A percentile compares a stretch with the other conserved stretches of the same genome.
Evolutionary conservation across 2,329 filamentous ascomycete species (phyloP).

Genomic region (Aspergillus clavatus): DNA sequence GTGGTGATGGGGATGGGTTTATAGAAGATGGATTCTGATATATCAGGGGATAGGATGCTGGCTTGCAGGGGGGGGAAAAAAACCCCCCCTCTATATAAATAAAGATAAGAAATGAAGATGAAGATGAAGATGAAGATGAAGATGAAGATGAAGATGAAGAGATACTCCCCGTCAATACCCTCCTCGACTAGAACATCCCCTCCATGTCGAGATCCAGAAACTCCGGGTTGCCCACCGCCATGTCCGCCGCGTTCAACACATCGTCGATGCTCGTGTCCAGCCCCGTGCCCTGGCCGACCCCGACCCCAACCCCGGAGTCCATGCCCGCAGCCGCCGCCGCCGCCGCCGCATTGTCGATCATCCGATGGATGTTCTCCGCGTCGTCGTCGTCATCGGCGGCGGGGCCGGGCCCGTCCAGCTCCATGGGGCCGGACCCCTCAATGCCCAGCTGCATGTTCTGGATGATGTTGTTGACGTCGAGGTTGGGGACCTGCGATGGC

Average conservation of each 20-base stretch:
- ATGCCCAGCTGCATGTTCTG: slow-evolving; percentile 39
- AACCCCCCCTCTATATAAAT: too few relatives aligned
- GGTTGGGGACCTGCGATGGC: slow-evolving; percentile 36
- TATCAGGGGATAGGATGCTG: too few relatives aligned
- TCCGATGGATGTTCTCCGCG: slow-evolving; percentile 34
- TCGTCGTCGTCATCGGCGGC: slow-evolving; percentile 19
- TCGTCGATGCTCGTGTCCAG: slow-evolving; percentile 41
- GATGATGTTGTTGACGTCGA: slow-evolving; percentile 42
- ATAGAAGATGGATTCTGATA: too few relatives aligned
- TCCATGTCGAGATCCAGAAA: slow-evolving; percentile 45
- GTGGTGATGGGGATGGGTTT: too few relatives aligned
- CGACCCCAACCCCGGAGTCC: slow-evolving; percentile 20
- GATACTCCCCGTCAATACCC: too few relatives aligned
- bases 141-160: too few relatives aligned
- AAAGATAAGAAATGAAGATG: too few relatives aligned
- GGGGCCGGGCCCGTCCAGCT: slow-evolving; percentile 22
- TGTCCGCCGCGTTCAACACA: slow-evolving; percentile 41
- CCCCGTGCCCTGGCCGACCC: slow-evolving; percentile 21
- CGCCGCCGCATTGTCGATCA: slow-evolving; percentile 37
- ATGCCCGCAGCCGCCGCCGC: slow-evolving; percentile 32
- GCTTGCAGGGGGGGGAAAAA: too few relatives aligned
- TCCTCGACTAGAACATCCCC: slow-evolving; percentile 41
- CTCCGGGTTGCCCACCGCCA: slow-evolving; percentile 41
- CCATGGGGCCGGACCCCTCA: slow-evolving; percentile 30
- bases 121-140: too few relatives aligned